Evolutionary conservation across 1,284 basidiomycete genomes (phyloP).

Genomic region (Erythrobasidium hasegawianum): DNA sequence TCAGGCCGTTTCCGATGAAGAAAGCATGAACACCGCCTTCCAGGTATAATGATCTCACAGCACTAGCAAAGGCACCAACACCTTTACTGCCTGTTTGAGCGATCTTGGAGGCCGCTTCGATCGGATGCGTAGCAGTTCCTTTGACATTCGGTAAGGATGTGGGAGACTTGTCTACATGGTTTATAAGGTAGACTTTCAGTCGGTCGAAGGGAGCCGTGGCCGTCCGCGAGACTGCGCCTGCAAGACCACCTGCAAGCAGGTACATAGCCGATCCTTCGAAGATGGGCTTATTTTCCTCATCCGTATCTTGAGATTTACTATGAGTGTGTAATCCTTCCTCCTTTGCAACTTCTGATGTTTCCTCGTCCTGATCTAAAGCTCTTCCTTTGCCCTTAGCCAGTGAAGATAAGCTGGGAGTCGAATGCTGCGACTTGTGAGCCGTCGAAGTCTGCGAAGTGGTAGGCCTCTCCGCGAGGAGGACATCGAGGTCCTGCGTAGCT

Average conservation of each 20-base stretch:
- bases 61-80: conserved; percentile 64
- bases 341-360: conserved; percentile 48
- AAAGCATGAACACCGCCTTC: conserved; percentile 86
- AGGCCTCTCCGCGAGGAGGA: conserved; percentile 30
- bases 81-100: conserved; percentile 52
- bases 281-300: conserved; percentile 54
- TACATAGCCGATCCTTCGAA: conserved; percentile 69
- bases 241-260: conserved; percentile 86
- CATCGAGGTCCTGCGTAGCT: conserved; percentile 41
- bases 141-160: conserved; percentile 39
- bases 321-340: too few relatives aligned
- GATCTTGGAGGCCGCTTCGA: conserved; percentile 39
- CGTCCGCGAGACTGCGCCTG: conserved; percentile 92
- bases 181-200: conserved; percentile 95
- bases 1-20: conserved; percentile 70
- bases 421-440: too few relatives aligned
- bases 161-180: conserved; percentile 52
- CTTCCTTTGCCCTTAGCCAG: not conserved
- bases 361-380: not conserved
- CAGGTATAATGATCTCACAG: conserved; percentile 72
- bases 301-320: conserved; percentile 54
- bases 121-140: conserved; percentile 28
- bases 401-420: not conserved
- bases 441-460: not conserved
- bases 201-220: conserved; percentile 98